Evolutionary conservation across 139 green algal species (phyloP).

Genomic region (Micromonas pusilla): DNA sequence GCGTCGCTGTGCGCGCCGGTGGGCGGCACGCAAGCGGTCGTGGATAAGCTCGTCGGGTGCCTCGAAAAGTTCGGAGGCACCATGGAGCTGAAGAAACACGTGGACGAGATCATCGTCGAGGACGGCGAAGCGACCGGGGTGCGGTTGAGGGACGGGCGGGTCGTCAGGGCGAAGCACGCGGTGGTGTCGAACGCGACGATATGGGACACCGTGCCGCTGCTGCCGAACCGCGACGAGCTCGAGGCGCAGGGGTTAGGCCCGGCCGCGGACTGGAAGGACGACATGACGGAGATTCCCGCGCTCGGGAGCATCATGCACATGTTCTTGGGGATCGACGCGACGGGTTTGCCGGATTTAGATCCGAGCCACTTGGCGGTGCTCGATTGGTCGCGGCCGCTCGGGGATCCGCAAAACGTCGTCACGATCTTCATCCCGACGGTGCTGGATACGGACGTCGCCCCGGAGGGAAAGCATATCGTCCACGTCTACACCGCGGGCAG

Average conservation of each 20-base stretch:
- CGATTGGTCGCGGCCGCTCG: slow-evolving; percentile 40
- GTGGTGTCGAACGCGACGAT: slow-evolving; percentile 81
- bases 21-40: slow-evolving; percentile 78
- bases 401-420: slow-evolving; percentile 36
- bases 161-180: slow-evolving; percentile 10
- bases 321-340: slow-evolving; percentile 71
- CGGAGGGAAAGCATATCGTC: slow-evolving; percentile 42
- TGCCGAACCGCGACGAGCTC: slow-evolving; percentile 29
- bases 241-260: slow-evolving; percentile 32
- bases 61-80: slow-evolving; percentile 77
- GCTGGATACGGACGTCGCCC: slow-evolving; percentile 58
- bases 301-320: slow-evolving; percentile 70
- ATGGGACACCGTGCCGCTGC: slow-evolving; percentile 68
- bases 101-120: slow-evolving; percentile 68
- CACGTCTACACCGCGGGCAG: slow-evolving; percentile 60
- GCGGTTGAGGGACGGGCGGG: slow-evolving; percentile 2
- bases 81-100: slow-evolving; percentile 66
- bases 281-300: slow-evolving; percentile 37
- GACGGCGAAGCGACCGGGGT: slow-evolving; percentile 41
- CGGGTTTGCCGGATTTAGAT: slow-evolving; percentile 57
- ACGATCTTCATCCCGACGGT: slow-evolving; percentile 65
- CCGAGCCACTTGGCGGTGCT: slow-evolving; percentile 72
- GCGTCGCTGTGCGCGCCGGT: slow-evolving; percentile 38
- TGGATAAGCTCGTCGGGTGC: slow-evolving; percentile 74
- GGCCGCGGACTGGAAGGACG: slow-evolving; percentile 42